Evolutionary conservation across 1,139 yeast species (phyloP), one percentile per base, ranked within the genome.

Genomic region (Pichia sp.): DNA sequence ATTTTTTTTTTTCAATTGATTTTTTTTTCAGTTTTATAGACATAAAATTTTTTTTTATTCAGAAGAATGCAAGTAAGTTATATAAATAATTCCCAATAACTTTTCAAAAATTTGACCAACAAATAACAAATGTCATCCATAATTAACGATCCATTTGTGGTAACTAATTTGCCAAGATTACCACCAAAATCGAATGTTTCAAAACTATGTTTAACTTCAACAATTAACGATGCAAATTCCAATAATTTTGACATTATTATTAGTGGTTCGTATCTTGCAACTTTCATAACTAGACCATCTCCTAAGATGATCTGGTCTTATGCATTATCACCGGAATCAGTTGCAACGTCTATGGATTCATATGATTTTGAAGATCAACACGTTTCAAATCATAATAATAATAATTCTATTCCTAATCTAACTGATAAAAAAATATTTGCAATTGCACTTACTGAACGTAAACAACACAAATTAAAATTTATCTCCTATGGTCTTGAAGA

Each of bases 281-380:
- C 83, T 50, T 85, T 83, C 61, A 71, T 85, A 34, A 74, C 86
- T 46, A 80, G 79, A 58, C 96, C 96, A 36, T 80, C 94, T 10
- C 96, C 96, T 11, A 84, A 80, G 60, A 69, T 86, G 57, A 69
- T 80, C 40, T 85, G 92, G 85, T 80, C 88, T 0, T 75, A 78
- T 60, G 79, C 92, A 5, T 71, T 86, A 39, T 76, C 88, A 4
- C 92, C 92, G 5, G 73, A 76, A 10, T 72, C 79, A 31, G 55
- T 67, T 0, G 75, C 83, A 7, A 56, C 59, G 18, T 47, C 64
- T 11, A 48, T 63, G 39, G 70, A 65, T 39, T 59, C 61, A 8
- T 52, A 51, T 37, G 55, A 49, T 9, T 43, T 47, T 30, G 49
- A 46, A 11, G 50, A 44, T 5, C 18, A 40, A 25, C 33, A 39